Evolutionary conservation across 129 eudicot species (phyloP).

Genomic region (Centella asiatica): DNA sequence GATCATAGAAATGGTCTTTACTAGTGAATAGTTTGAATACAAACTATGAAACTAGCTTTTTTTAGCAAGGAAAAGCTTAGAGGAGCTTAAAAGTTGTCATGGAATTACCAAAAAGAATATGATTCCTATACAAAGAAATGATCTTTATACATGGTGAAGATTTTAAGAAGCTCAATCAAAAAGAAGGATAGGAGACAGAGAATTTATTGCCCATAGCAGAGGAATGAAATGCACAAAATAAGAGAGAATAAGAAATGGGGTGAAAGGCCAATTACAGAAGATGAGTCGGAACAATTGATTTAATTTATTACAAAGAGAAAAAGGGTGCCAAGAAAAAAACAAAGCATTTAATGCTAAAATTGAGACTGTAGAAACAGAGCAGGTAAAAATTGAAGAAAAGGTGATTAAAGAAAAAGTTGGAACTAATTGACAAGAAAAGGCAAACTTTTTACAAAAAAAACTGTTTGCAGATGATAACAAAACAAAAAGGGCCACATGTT

Average conservation of each 20-base stretch:
- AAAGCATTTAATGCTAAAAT: not conserved
- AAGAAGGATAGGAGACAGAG: not conserved
- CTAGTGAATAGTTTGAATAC: not conserved
- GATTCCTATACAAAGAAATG: not conserved
- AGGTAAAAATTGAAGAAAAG: constrained; percentile 20
- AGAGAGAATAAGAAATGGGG: too few relatives aligned
- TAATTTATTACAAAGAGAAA: too few relatives aligned
- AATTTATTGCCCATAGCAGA: too few relatives aligned
- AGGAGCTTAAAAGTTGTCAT: not conserved
- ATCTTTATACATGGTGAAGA: not conserved
- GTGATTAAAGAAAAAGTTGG: constrained; percentile 8
- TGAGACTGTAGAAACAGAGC: constrained; percentile 11
- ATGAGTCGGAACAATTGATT: too few relatives aligned
- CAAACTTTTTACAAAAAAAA: not conserved
- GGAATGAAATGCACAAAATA: too few relatives aligned
- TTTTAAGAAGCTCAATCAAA: not conserved
- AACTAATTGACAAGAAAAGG: not conserved
- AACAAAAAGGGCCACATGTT: constrained; percentile 33
- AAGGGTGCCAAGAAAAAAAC: not conserved
- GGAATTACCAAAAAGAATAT: not conserved
- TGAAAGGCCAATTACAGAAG: too few relatives aligned
- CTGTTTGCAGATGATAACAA: constrained; percentile 29
- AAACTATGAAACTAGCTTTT: too few relatives aligned
- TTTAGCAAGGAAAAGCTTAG: not conserved
- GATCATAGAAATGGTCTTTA: not conserved